Conservation (phyloP, 1,284 basidiomycete species). For the Apiotrichum laibachii region DNA sequence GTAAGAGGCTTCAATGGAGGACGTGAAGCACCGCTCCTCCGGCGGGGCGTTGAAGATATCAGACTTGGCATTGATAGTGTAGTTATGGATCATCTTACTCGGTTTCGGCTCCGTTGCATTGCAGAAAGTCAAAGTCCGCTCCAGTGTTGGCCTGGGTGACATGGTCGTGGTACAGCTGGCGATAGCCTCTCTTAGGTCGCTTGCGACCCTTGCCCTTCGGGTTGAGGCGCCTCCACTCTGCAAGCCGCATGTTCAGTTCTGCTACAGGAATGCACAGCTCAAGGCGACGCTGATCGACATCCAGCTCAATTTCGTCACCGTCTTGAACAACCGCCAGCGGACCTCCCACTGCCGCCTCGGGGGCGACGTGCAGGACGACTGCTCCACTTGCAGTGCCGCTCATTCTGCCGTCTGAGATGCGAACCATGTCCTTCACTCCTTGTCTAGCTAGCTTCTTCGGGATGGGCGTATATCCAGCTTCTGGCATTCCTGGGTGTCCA, state of each 20-base stretch:
- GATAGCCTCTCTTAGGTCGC: slow-evolving; percentile 37
- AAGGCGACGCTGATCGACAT: slow-evolving; percentile 35
- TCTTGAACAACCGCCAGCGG: slow-evolving; percentile 43
- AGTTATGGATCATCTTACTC: neutral
- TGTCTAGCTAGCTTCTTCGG: slow-evolving; percentile 41
- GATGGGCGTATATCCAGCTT: slow-evolving; percentile 48
- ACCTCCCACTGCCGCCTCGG: slow-evolving; percentile 48
- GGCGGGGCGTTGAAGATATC: too few species aligned
- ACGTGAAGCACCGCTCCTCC: too few species aligned
- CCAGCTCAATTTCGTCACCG: slow-evolving; percentile 44
- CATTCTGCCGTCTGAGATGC: slow-evolving; percentile 48
- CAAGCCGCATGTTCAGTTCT: slow-evolving; percentile 31
- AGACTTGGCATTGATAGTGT: too few species aligned
- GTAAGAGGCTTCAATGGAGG: slow-evolving; percentile 56
- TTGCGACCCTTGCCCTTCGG: neutral
- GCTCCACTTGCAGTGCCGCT: slow-evolving; percentile 46
- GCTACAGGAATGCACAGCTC: slow-evolving; percentile 25
- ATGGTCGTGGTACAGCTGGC: slow-evolving; percentile 32
- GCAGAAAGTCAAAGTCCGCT: slow-evolving; percentile 45
- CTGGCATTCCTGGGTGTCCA: slow-evolving; percentile 50
- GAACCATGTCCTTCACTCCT: slow-evolving; percentile 48
- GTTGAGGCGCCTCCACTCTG: slow-evolving; percentile 19
- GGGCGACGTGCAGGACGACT: slow-evolving; percentile 47
- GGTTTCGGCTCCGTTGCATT: neutral
- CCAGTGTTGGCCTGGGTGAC: slow-evolving; percentile 44